These are phyloP conservation scores for Podila verticillata DNA, from an alignment of 192 early-diverging fungal species.

Conservation along the genomic window DNA sequence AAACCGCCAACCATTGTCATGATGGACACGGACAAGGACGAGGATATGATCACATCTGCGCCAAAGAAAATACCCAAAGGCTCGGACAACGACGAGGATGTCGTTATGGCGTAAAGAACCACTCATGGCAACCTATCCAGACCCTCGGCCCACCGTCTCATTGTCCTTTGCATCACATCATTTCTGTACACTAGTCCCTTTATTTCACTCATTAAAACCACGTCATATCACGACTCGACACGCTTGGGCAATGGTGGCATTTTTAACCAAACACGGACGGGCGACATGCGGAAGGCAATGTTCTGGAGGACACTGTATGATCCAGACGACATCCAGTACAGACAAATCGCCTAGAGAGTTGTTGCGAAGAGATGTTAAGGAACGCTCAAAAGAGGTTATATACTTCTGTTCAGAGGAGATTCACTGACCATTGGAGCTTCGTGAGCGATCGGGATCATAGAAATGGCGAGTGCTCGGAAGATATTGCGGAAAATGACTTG, in stretches of 20 bases:
- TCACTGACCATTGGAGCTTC: conserved; percentile 66
- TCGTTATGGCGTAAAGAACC: conserved; percentile 15
- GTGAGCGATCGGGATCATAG: conserved; percentile 73
- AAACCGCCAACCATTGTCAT: conserved; percentile 38
- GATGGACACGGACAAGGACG: conserved; percentile 43
- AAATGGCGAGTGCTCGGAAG: conserved; percentile 65
- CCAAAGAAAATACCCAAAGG: conserved; percentile 7
- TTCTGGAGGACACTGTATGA: conserved; percentile 73
- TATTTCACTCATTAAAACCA: conserved; percentile 11
- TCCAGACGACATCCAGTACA: conserved; percentile 80
- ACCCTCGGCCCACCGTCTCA: neutral
- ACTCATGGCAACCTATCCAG: too few relatives aligned
- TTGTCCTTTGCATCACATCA: neutral
- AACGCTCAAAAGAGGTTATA: neutral
- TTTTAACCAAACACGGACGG: conserved; percentile 41
- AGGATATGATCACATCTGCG: neutral
- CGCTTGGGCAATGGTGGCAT: conserved; percentile 29
- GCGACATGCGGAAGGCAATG: conserved; percentile 59
- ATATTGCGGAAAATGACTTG: conserved; percentile 59
- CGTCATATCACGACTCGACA: neutral
- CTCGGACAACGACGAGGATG: conserved; percentile 21
- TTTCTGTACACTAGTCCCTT: conserved; percentile 6
- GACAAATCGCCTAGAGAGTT: conserved; percentile 59
- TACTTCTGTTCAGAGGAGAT: neutral
- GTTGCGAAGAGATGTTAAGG: neutral